Conservation (phyloP, 1,284 basidiomycete genomes). For the Cutaneotrichosporon sp. region DNA sequence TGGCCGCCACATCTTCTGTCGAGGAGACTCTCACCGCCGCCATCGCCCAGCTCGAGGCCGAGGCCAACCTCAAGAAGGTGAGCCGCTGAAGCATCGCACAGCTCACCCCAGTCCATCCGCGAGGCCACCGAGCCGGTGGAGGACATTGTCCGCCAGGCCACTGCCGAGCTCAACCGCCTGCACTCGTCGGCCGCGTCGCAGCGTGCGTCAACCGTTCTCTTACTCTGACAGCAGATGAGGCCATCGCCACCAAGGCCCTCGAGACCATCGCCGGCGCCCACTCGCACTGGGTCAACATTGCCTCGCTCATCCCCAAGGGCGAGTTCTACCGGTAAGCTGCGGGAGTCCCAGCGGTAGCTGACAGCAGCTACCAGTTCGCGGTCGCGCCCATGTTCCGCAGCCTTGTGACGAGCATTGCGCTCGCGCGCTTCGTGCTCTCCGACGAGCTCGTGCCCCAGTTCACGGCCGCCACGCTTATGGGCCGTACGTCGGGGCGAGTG, state of each 20-base stretch:
- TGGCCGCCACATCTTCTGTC: slow-evolving; percentile 21
- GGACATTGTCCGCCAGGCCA: slow-evolving; percentile 42
- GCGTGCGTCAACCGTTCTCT: slow-evolving; percentile 32
- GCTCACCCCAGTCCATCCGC: slow-evolving; percentile 37
- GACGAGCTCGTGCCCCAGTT: slow-evolving; percentile 49
- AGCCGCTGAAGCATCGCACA: slow-evolving; percentile 5
- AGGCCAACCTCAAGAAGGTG: slow-evolving; percentile 51
- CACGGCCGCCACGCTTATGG: slow-evolving; percentile 43
- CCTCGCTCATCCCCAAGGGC: slow-evolving; percentile 45
- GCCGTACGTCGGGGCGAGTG: slow-evolving; percentile 33
- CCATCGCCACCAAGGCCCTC: slow-evolving; percentile 41
- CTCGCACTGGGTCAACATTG: slow-evolving; percentile 43
- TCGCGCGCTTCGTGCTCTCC: slow-evolving; percentile 50
- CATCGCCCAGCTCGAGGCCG: slow-evolving; percentile 48
- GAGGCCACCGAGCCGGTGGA: slow-evolving; percentile 51
- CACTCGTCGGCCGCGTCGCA: slow-evolving; percentile 45
- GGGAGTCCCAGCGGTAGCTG: slow-evolving; percentile 9
- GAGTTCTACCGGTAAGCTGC: slow-evolving; percentile 47
- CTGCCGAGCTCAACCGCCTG: slow-evolving; percentile 47
- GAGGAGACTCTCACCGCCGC: slow-evolving; percentile 37
- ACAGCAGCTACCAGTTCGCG: slow-evolving; percentile 46
- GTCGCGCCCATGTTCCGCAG: slow-evolving; percentile 42
- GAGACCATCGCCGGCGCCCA: slow-evolving; percentile 36
- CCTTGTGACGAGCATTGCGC: slow-evolving; percentile 45
- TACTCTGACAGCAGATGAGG: slow-evolving; percentile 33